Percentiles rank a stretch among this genome's conserved stretches.
Conservation (phyloP, 1,284 basidiomycete genomes). For the Malassezia obtusa region DNA sequence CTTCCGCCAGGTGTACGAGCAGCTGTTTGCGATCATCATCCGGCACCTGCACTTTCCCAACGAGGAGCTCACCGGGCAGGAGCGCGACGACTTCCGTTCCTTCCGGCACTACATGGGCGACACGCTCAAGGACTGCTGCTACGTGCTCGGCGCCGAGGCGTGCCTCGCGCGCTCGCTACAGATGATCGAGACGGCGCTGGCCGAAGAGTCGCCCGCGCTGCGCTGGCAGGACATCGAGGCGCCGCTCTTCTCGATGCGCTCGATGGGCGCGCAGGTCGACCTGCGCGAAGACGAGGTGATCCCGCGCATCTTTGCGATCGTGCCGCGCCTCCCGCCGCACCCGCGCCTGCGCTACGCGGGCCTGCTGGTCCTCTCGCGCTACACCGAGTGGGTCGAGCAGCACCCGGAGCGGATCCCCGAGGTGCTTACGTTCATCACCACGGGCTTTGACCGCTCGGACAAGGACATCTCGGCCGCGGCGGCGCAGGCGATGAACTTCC, state of each 20-base stretch:
- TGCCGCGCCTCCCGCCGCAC: conserved; percentile 79
- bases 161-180: conserved; percentile 75
- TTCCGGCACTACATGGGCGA: conserved; percentile 99
- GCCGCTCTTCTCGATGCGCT: conserved; percentile 91
- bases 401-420: conserved; percentile 79
- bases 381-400: conserved; percentile 89
- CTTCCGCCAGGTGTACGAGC: conserved; percentile 70
- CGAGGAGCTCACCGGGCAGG: conserved; percentile 66
- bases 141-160: conserved; percentile 75
- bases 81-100: conserved; percentile 81
- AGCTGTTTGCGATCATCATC: conserved; percentile 78
- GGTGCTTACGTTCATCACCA: conserved; percentile 81
- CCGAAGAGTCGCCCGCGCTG: conserved; percentile 42
- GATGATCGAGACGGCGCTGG: conserved; percentile 65
- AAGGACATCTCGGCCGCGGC: conserved; percentile 73
- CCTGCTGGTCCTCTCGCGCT: conserved; percentile 85
- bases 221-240: conserved; percentile 95
- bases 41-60: conserved; percentile 82
- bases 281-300: conserved; percentile 71
- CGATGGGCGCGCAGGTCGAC: conserved; percentile 93
- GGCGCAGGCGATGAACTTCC: conserved; percentile 87
- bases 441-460: conserved; percentile 63
- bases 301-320: conserved; percentile 87
- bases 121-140: conserved; percentile 96
- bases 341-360: conserved; percentile 90